Percentiles rank a stretch among this genome's conserved stretches.
phyloP scores from a whole-genome alignment of 306 rosid species.

The Cucurbita pepo region DNA sequence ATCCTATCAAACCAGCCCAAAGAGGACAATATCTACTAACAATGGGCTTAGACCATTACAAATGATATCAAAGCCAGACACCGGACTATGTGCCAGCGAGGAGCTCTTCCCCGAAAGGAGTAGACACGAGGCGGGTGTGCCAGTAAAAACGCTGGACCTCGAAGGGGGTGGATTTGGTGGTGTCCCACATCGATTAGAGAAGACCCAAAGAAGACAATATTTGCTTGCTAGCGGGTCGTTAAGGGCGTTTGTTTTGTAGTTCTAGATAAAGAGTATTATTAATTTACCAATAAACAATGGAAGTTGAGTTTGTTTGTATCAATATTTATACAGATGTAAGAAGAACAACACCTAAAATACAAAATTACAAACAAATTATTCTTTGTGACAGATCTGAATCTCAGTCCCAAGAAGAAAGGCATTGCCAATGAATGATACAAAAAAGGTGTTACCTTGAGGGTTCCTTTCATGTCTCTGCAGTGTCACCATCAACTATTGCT shows the following conservation, averaged over 20 bases:
- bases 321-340: slow-evolving; percentile 1
- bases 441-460: slow-evolving; percentile 6
- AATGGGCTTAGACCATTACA: too few relatives aligned
- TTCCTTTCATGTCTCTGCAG: slow-evolving; percentile 1
- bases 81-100: too few relatives aligned
- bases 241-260: neutral
- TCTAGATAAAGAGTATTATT: neutral
- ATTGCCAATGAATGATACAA: slow-evolving; percentile 4
- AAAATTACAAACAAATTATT: neutral
- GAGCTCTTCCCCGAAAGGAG: too few relatives aligned
- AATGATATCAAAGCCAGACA: too few relatives aligned
- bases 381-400: neutral
- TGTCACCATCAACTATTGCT: neutral
- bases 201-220: too few relatives aligned
- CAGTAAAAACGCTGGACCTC: too few relatives aligned
- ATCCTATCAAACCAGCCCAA: too few relatives aligned
- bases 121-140: too few relatives aligned
- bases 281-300: neutral
- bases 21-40: too few relatives aligned
- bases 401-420: slow-evolving; percentile 3
- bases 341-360: neutral
- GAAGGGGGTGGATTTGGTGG: too few relatives aligned
- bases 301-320: neutral
- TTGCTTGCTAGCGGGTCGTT: too few relatives aligned
- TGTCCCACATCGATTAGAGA: too few relatives aligned